A percentile compares a stretch with the other conserved stretches of the same genome.
Conservation (phyloP, 352 stramenopile species). For the Globisporangium sylvaticum region DNA sequence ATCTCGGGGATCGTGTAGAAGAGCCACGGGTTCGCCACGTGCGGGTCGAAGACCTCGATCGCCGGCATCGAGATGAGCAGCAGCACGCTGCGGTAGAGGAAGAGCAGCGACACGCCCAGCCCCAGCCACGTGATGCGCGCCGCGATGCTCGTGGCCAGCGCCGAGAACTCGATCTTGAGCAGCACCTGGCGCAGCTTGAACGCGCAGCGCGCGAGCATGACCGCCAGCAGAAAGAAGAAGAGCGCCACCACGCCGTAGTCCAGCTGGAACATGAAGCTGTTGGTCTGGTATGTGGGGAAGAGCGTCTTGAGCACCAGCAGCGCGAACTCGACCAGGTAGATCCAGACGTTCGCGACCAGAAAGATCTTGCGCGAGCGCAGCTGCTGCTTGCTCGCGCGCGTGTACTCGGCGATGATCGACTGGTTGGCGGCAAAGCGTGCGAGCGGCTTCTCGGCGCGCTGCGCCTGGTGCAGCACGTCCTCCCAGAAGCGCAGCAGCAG, state of each 20-base stretch:
- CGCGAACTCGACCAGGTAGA: conserved; percentile 71
- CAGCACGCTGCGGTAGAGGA: conserved; percentile 56
- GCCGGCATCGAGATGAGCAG: conserved; percentile 60
- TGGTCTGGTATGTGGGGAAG: conserved; percentile 37
- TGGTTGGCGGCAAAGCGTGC: conserved; percentile 61
- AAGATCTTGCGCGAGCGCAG: conserved; percentile 59
- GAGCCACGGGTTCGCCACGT: conserved; percentile 67
- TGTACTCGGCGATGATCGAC: conserved; percentile 74
- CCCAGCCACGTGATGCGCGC: conserved; percentile 57
- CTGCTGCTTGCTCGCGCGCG: conserved; percentile 42
- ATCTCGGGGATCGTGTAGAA: conserved; percentile 78
- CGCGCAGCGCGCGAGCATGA: conserved; percentile 59
- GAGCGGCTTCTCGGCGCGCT: conserved; percentile 49
- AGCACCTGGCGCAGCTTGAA: conserved; percentile 46
- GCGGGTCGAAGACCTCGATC: conserved; percentile 70
- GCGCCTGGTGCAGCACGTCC: conserved; percentile 58
- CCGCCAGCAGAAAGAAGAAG: conserved; percentile 68
- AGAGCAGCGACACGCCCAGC: conserved; percentile 43
- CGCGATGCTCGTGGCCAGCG: conserved; percentile 52
- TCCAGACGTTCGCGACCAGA: conserved; percentile 78
- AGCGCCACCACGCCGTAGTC: conserved; percentile 72
- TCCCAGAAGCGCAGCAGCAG: conserved; percentile 79
- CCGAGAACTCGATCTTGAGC: conserved; percentile 75
- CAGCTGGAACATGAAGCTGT: conserved; percentile 62
- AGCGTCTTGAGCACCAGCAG: conserved; percentile 70